These are phyloP conservation scores for Helotiales sp. DNA, from an alignment of 2,329 filamentous ascomycete species.

Conservation along the genomic window DNA sequence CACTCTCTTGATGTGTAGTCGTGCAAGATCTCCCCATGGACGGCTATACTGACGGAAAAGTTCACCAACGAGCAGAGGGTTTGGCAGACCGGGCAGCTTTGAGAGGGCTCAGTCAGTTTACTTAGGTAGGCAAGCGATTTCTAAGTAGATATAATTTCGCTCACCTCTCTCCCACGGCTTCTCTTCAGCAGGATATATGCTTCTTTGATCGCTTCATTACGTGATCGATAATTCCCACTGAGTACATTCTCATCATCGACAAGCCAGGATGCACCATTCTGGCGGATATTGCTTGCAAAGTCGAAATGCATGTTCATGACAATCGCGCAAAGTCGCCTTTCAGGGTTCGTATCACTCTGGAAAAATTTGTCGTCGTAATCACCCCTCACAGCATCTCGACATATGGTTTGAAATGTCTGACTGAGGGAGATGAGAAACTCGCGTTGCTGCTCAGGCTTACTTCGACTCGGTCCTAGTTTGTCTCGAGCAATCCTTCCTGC, in stretches of 20 bases:
- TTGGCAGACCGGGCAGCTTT: conserved; percentile 27
- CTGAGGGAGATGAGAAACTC: conserved; percentile 25
- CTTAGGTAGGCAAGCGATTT: not conserved
- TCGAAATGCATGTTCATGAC: conserved; percentile 28
- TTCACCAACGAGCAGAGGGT: conserved; percentile 29
- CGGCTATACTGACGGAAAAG: conserved; percentile 25
- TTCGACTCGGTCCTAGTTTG: conserved; percentile 24
- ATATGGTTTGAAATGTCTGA: conserved; percentile 24
- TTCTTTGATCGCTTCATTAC: conserved; percentile 25
- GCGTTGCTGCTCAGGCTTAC: conserved; percentile 11
- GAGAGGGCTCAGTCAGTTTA: not conserved
- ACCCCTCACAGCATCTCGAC: conserved; percentile 27
- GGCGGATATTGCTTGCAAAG: conserved; percentile 26
- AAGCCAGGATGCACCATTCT: conserved; percentile 22
- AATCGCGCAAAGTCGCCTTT: conserved; percentile 25
- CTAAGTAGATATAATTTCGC: not conserved
- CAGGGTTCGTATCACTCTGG: conserved; percentile 3
- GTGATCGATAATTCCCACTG: conserved; percentile 18
- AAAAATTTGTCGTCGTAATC: conserved; percentile 32
- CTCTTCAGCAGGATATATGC: conserved; percentile 26
- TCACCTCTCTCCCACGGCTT: conserved; percentile 30
- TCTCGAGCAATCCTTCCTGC: not conserved
- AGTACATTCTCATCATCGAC: conserved; percentile 7
- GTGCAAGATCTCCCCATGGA: conserved; percentile 22
- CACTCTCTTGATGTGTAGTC: conserved; percentile 21